Percentiles rank a stretch among this genome's conserved stretches.
Conservation (phyloP, 805 yeast species). For the Saccharomycopsis javanensis region DNA sequence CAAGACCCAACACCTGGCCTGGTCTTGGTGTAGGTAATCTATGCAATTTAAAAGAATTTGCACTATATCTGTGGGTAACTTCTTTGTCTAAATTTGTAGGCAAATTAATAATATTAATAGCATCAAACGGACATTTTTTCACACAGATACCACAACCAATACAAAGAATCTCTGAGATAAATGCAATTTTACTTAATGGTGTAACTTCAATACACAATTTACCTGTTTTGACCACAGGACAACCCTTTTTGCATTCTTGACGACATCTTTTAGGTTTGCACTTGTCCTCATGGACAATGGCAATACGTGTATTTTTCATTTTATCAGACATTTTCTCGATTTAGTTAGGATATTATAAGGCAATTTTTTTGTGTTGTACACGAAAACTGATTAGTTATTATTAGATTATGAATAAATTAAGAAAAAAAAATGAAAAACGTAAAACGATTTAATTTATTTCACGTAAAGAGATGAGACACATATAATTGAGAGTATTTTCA, state of each 20-base stretch:
- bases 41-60: conserved; percentile 94
- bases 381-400: too few relatives aligned
- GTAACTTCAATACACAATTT: conserved; percentile 94
- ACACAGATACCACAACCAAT: conserved; percentile 99
- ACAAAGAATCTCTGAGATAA: conserved; percentile 87
- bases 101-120: conserved; percentile 88
- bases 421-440: too few relatives aligned
- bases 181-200: conserved; percentile 85
- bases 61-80: conserved; percentile 95
- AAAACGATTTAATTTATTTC: too few relatives aligned
- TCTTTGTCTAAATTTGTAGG: conserved; percentile 91
- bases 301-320: conserved; percentile 66
- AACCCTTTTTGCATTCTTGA: conserved; percentile 93
- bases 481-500: too few relatives aligned
- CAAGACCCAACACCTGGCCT: conserved; percentile 95
- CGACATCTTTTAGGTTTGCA: conserved; percentile 98
- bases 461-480: too few relatives aligned
- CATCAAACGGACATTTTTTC: conserved; percentile 96
- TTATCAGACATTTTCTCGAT: conserved; percentile 16
- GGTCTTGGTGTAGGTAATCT: conserved; percentile 98
- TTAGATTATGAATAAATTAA: too few relatives aligned
- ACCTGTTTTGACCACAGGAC: conserved; percentile 98
- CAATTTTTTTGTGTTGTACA: too few relatives aligned
- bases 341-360: background rate
- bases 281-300: conserved; percentile 86